phyloP scores from a whole-genome alignment of 1,284 basidiomycete genomes.

The Cerioporus squamosus region DNA sequence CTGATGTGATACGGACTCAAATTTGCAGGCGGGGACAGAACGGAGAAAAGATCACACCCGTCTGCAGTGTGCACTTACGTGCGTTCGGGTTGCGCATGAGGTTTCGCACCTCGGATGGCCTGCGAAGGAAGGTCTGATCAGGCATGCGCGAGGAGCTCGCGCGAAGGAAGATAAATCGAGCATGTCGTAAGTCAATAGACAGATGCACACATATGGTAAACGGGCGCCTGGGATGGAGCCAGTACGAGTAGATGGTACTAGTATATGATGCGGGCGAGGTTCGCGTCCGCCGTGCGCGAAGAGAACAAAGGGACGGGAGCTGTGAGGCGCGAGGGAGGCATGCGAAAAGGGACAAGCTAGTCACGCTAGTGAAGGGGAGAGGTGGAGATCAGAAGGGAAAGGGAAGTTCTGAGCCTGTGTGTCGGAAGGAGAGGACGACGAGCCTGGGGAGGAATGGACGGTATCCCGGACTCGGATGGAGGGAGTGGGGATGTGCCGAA shows the following conservation, averaged over 20 bases:
- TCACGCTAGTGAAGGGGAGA: neutral
- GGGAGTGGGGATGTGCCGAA: conserved; percentile 1
- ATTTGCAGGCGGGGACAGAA: too few relatives aligned
- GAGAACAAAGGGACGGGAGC: conserved; percentile 19
- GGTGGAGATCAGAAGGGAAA: conserved; percentile 19
- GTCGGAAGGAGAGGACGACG: neutral
- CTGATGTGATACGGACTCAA: too few relatives aligned
- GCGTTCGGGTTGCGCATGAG: neutral
- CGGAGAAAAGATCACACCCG: neutral
- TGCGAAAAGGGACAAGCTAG: conserved; percentile 17
- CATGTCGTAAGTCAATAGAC: neutral
- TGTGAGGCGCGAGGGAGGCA: conserved; percentile 2
- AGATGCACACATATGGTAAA: too few relatives aligned
- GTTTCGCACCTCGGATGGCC: neutral
- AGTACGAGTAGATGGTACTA: neutral
- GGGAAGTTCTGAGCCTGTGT: conserved; percentile 12
- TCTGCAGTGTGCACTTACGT: neutral
- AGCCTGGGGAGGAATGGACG: neutral
- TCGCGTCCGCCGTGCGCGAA: neutral
- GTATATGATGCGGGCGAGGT: neutral
- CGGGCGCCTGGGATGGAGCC: too few relatives aligned
- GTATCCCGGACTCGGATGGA: neutral
- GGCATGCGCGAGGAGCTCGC: neutral
- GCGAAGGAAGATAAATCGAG: neutral
- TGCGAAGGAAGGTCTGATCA: neutral